Conservation (phyloP, 2,329 filamentous ascomycete genomes). For the Pseudogymnoascus sp. region DNA sequence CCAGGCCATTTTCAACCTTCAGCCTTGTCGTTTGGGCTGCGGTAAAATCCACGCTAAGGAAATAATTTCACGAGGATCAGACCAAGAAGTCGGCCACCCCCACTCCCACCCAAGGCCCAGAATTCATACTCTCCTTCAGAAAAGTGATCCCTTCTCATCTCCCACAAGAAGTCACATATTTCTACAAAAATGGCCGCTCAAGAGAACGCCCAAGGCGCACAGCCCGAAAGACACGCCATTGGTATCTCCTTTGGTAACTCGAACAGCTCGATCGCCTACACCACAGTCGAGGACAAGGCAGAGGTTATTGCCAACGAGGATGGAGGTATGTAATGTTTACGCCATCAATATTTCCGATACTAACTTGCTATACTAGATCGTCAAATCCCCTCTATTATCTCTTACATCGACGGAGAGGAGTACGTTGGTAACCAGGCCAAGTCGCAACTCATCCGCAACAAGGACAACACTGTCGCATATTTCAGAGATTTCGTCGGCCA, state of each 20-base stretch:
- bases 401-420: constrained; percentile 92
- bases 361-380: constrained; percentile 53
- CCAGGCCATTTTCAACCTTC: constrained; percentile 2
- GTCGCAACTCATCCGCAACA: constrained; percentile 83
- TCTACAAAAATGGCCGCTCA: constrained; percentile 25
- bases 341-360: not conserved
- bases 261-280: constrained; percentile 94
- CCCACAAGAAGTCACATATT: constrained; percentile 9
- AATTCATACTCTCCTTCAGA: not conserved
- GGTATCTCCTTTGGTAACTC: constrained; percentile 98
- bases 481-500: constrained; percentile 95
- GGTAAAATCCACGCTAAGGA: constrained; percentile 5
- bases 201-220: constrained; percentile 11
- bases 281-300: constrained; percentile 86
- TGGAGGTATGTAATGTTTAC: constrained; percentile 56
- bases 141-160: constrained; percentile 4
- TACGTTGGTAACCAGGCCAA: constrained; percentile 96
- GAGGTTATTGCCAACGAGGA: constrained; percentile 99
- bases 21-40: constrained; percentile 5
- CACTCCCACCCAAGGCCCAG: constrained; percentile 5
- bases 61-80: constrained; percentile 11
- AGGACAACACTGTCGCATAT: constrained; percentile 86
- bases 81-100: not conserved
- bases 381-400: constrained; percentile 90
- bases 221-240: constrained; percentile 63